Evolutionary conservation across 441 rosid species (phyloP).

Genomic region (Erodium trifolium): DNA sequence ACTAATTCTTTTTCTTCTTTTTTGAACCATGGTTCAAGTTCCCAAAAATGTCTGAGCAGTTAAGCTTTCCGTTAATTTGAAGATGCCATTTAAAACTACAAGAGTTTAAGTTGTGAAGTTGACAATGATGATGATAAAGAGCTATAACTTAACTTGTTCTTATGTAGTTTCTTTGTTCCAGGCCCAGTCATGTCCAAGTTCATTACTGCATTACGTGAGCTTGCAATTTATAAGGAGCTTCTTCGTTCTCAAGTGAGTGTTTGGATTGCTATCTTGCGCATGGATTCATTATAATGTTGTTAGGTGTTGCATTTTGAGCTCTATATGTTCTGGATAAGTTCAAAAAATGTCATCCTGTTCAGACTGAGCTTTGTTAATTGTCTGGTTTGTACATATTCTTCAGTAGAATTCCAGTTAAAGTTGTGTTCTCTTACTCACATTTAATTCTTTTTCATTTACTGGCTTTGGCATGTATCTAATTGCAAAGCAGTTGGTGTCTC

Average conservation of each 20-base stretch:
- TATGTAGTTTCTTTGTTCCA: constrained; percentile 27
- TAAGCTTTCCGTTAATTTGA: background rate
- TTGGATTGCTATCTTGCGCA: constrained; percentile 14
- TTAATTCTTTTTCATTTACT: background rate
- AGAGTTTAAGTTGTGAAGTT: background rate
- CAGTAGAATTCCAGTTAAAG: background rate
- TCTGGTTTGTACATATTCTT: background rate
- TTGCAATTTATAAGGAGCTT: constrained; percentile 75
- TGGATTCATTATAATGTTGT: constrained; percentile 1
- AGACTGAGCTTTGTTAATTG: background rate
- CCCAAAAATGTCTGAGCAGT: background rate
- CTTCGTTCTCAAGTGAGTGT: constrained; percentile 76
- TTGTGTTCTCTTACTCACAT: background rate
- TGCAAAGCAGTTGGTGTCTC: background rate
- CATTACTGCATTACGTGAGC: constrained; percentile 65
- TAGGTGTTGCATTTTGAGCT: background rate
- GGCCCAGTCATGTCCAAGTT: constrained; percentile 82
- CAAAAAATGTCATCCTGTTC: background rate
- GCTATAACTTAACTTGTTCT: constrained; percentile 11
- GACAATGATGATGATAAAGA: background rate
- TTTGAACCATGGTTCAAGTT: background rate
- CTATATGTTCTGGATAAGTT: background rate
- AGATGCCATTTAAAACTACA: background rate
- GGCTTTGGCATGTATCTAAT: background rate
- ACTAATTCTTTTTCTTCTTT: background rate